A percentile compares a stretch with the other conserved stretches of the same genome.
These are phyloP conservation scores for Malassezia obtusa DNA, from an alignment of 1,284 basidiomycete genomes.

Conservation along the genomic window DNA sequence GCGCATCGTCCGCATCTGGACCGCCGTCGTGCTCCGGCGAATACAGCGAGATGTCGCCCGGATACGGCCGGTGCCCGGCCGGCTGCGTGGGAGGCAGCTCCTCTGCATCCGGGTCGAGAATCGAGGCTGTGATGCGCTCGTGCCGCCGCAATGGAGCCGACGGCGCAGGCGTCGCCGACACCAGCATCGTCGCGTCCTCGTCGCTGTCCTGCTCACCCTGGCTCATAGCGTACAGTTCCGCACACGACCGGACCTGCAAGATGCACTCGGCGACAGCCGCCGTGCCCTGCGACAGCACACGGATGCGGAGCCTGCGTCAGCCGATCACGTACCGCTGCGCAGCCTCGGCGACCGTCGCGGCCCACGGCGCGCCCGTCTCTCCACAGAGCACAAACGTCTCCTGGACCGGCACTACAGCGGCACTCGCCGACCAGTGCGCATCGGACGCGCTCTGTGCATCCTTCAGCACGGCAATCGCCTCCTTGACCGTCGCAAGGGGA, in stretches of 20 bases:
- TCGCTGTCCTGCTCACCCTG: not conserved
- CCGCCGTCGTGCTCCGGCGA: not conserved
- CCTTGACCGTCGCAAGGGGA: not conserved
- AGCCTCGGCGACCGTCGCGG: not conserved
- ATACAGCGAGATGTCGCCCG: slow-evolving; percentile 1
- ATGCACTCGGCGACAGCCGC: slow-evolving; percentile 8
- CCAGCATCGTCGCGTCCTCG: slow-evolving; percentile 5
- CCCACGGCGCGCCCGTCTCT: not conserved
- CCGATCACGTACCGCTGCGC: not conserved
- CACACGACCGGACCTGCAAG: not conserved
- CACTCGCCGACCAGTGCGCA: not conserved
- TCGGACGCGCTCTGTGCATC: not conserved
- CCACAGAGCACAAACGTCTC: not conserved
- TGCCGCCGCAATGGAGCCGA: not conserved
- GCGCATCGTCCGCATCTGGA: no score
- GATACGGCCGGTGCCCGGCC: not conserved
- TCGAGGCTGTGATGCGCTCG: not conserved
- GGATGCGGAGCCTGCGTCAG: not conserved
- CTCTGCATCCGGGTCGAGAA: not conserved
- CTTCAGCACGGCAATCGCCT: not conserved
- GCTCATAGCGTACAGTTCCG: not conserved
- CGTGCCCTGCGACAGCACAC: not conserved
- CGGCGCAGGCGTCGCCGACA: not conserved
- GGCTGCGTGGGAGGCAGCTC: not conserved
- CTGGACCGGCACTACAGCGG: not conserved